Base-by-base conservation (phyloP, 306 rosid genomes). In the Dalbergia oliveri region DNA sequence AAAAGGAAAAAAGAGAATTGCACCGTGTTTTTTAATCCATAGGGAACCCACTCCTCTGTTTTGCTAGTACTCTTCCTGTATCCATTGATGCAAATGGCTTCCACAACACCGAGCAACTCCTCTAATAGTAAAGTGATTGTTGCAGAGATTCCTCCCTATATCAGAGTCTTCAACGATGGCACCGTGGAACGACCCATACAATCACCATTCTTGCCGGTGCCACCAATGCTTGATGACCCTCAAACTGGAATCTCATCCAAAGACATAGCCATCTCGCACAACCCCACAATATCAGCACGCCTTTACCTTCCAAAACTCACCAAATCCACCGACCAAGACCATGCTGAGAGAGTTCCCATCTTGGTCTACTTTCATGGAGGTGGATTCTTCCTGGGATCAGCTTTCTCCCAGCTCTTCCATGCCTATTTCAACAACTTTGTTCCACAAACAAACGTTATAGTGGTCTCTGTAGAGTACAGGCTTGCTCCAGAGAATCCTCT, bases 301-400 rank as follows among this genome's bases (percentile, higher is more conserved):
- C 66, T 84, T 26, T 88, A 79, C 80, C 90, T 88, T 44, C 94
- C 87, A 13, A 79, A 75, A 21, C 66, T 84, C 54, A 61, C 65
- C 34, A 47, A 43, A 51, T 6, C 41, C 41, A 5, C 41, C 7
- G 8, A 37, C 7, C 59, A 23, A 9, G 1, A 18, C 3, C 65
- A n/a, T 1, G 5, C 31, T 21, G 53, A 76, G 14, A 87, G 72
- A 45, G 9, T 89, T 15, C 91, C 91, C 5, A 19, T 90, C 80
- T 71, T 88, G 85, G 82, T 88, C 68, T 90, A 84, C 75, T 86
- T 58, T 65, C 94, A 90, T 6, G 94, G 91, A 1, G 31, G 90
- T 90, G 3, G 91, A 0, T 80, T 88, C 64, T n/a, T 72, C 77
- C 1, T 80, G 0, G 89, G 86, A 59, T 88, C 94, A 0, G 85